A percentile compares a stretch with the other conserved stretches of the same genome.
phyloP scores from a whole-genome alignment of 2,329 filamentous ascomycete species.

The Cladophialophora psammophila region DNA sequence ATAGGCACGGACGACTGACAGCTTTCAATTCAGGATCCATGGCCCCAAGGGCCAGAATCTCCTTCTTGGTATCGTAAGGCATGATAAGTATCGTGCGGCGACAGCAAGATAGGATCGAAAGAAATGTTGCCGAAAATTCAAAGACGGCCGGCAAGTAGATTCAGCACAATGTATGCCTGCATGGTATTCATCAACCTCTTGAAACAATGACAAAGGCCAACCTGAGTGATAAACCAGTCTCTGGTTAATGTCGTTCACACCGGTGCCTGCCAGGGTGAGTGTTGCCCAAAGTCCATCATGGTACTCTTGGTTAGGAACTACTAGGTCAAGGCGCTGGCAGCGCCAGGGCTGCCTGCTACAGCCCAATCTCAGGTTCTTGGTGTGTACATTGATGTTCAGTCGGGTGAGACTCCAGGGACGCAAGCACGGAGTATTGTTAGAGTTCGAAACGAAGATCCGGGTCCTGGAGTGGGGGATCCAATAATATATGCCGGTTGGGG shows the following conservation, averaged over 20 bases:
- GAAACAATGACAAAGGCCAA: neutral
- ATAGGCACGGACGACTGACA: neutral
- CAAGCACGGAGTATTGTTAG: neutral
- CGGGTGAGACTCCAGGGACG: neutral
- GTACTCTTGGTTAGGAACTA: neutral
- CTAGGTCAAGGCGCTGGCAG: neutral
- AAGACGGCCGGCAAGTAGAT: neutral
- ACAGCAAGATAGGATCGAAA: neutral
- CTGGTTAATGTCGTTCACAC: neutral
- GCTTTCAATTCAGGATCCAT: constrained; percentile 1
- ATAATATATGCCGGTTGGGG: neutral
- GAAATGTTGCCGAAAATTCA: neutral
- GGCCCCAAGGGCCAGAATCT: constrained; percentile 1
- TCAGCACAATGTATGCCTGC: neutral
- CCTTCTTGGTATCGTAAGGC: neutral
- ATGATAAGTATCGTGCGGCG: neutral
- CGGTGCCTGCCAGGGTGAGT: neutral
- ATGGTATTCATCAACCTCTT: neutral
- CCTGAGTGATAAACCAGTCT: too few species aligned
- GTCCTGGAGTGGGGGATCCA: neutral
- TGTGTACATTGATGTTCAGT: neutral
- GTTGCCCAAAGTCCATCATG: neutral
- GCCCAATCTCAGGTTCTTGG: neutral
- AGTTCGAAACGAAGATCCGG: neutral
- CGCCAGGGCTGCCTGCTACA: neutral